Conservation (phyloP, 805 yeast genomes). For the Sugiyamaella smithiae region DNA sequence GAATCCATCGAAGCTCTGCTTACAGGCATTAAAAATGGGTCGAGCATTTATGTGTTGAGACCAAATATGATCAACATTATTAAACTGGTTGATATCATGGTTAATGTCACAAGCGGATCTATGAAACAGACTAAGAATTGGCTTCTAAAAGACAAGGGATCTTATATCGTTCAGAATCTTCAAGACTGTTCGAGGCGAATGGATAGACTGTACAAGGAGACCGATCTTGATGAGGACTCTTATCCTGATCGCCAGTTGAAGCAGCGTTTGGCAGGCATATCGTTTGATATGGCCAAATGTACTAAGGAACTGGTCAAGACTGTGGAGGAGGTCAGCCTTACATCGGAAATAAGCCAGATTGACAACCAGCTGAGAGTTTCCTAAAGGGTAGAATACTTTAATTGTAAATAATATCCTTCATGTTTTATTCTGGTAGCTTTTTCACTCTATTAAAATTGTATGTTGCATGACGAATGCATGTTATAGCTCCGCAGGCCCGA, state of each 20-base stretch:
- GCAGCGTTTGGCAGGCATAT: slow-evolving; percentile 92
- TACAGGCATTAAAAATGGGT: slow-evolving; percentile 45
- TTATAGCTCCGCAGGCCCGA: too few relatives aligned
- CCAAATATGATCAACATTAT: slow-evolving; percentile 73
- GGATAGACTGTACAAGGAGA: slow-evolving; percentile 59
- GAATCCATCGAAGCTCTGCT: slow-evolving; percentile 82
- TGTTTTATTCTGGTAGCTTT: too few relatives aligned
- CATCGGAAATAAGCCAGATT: slow-evolving; percentile 78
- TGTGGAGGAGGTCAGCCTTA: slow-evolving; percentile 89
- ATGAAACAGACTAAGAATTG: slow-evolving; percentile 87
- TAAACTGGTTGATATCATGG: slow-evolving; percentile 78
- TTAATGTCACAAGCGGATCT: slow-evolving; percentile 80
- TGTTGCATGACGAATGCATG: too few relatives aligned
- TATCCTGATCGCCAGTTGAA: slow-evolving; percentile 86
- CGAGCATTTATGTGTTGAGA: slow-evolving; percentile 71
- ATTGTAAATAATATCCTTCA: too few relatives aligned
- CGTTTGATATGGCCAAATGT: slow-evolving; percentile 94
- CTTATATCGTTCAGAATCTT: slow-evolving; percentile 83
- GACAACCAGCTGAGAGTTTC: slow-evolving; percentile 45
- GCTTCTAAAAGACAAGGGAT: slow-evolving; percentile 83
- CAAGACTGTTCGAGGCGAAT: slow-evolving; percentile 83
- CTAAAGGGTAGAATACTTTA: not conserved
- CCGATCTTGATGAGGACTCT: slow-evolving; percentile 36
- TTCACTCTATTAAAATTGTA: too few relatives aligned
- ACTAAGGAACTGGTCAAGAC: slow-evolving; percentile 94